Conservation (phyloP, 2,329 filamentous ascomycete species). For the Aspergillus unguis region DNA sequence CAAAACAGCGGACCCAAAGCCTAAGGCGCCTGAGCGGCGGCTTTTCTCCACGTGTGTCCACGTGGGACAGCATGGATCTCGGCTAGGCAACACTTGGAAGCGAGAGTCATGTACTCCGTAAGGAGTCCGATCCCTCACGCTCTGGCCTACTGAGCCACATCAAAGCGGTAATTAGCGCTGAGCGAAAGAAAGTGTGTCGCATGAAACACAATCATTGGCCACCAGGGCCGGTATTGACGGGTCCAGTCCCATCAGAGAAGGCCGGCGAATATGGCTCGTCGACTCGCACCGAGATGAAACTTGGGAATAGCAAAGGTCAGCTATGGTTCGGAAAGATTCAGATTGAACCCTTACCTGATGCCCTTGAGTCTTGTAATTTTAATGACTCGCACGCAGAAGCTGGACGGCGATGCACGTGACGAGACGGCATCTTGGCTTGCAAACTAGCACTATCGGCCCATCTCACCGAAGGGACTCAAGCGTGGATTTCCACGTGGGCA, state of each 20-base stretch:
- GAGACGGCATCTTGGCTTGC: neutral
- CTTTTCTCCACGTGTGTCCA: constrained; percentile 33
- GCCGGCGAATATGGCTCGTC: neutral
- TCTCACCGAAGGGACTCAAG: neutral
- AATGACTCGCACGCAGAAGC: neutral
- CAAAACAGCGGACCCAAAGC: constrained; percentile 10
- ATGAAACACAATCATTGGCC: neutral
- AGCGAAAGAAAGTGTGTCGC: neutral
- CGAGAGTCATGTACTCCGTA: constrained; percentile 13
- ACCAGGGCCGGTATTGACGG: neutral
- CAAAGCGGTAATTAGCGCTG: constrained; percentile 2
- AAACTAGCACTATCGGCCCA: neutral
- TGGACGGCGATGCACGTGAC: constrained; percentile 17
- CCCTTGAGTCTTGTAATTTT: neutral
- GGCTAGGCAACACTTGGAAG: constrained; percentile 27
- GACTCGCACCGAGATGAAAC: neutral
- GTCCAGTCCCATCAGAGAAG: neutral
- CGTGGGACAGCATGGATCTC: constrained; percentile 35
- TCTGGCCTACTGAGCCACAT: constrained; percentile 13
- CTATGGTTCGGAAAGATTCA: neutral
- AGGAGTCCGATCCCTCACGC: constrained; percentile 10
- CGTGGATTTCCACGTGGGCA: constrained; percentile 18
- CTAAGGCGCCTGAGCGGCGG: constrained; percentile 14
- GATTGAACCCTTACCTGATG: neutral
- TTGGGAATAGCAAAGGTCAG: neutral